Base-by-base conservation (phyloP, 2,329 filamentous ascomycete species). In the Exophiala viscosa region DNA sequence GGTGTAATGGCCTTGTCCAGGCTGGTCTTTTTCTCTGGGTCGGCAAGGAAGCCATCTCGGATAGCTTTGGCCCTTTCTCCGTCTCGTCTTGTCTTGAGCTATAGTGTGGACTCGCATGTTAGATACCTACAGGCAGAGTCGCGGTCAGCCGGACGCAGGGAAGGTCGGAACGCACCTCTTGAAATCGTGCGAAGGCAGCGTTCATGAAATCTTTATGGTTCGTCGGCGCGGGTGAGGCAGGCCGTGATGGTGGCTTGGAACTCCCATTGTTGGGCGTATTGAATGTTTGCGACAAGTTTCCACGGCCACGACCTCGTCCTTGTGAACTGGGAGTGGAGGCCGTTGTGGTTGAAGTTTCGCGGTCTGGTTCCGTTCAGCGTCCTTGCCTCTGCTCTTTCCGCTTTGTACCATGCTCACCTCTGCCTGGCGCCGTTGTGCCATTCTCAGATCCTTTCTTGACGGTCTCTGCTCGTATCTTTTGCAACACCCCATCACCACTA, bases 1-100 rank as follows among this genome's bases (percentile, higher is more conserved):
- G 79, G 76, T 15, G 79, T 83, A 61, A 85, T 83, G 23, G 82
- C 81, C 56, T 84, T 76, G 28, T 76, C 75, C 52, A 85, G 70
- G 18, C 73, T 75, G 48, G 78, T 81, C n/a, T 79, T 80, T 61
- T 80, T 80, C 53, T 82, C 76, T 4, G 82, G 82, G 62, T 85
- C 79, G 33, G 76, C 75, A 66, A 83, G 77, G 52, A 77, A 72
- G 41, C 78, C 79, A 60, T 74, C 66, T 50, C 66, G 70, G 45
- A 83, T 82, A 18, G 79, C 79, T 45, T 73, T 63, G 55, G 73
- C 69, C 54, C 77, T 73, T 62, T 81, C 72, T 50, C 66, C 70
- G 50, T 77, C 73, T 46, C 79, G 75, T 50, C 73, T 67, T 55
- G 72, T 64, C 70, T 79, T 79, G 44, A 77, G 70, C 74, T 77